Conservation (phyloP, 768 basidiomycete genomes). For the Coprinopsis sp. region DNA sequence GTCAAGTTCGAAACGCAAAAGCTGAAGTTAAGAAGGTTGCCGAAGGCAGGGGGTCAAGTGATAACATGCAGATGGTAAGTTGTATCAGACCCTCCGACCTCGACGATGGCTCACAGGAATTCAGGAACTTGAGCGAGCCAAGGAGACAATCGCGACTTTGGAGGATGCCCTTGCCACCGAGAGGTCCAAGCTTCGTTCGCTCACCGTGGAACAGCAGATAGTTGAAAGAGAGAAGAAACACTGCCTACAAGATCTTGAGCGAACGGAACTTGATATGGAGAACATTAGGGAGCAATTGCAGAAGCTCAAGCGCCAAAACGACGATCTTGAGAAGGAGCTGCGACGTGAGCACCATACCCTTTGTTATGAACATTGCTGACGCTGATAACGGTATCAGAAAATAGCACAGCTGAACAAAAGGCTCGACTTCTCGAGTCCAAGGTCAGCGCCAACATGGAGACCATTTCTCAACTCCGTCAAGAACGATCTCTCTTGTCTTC, state of each 20-base stretch:
- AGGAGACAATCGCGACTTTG: conserved; percentile 58
- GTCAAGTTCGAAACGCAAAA: conserved; percentile 53
- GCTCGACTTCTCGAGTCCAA: conserved; percentile 62
- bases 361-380: neutral
- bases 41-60: conserved; percentile 48
- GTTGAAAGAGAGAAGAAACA: conserved; percentile 63
- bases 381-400: conserved; percentile 36
- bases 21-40: conserved; percentile 50
- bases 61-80: conserved; percentile 54
- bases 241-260: conserved; percentile 57
- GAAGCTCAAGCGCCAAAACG: conserved; percentile 67
- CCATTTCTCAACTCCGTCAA: conserved; percentile 70
- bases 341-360: conserved; percentile 44
- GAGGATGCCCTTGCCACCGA: conserved; percentile 71
- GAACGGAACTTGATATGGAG: conserved; percentile 77
- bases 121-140: conserved; percentile 72
- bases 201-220: conserved; percentile 60
- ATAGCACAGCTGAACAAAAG: conserved; percentile 67
- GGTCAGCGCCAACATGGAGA: conserved; percentile 62
- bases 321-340: conserved; percentile 68
- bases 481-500: conserved; percentile 66
- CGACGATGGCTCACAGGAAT: neutral
- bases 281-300: conserved; percentile 68
- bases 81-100: neutral
- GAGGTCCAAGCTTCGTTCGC: conserved; percentile 55